A percentile compares a stretch with the other conserved stretches of the same genome.
Conservation (phyloP, 306 rosid species). For the Gynostemma pentaphyllum region DNA sequence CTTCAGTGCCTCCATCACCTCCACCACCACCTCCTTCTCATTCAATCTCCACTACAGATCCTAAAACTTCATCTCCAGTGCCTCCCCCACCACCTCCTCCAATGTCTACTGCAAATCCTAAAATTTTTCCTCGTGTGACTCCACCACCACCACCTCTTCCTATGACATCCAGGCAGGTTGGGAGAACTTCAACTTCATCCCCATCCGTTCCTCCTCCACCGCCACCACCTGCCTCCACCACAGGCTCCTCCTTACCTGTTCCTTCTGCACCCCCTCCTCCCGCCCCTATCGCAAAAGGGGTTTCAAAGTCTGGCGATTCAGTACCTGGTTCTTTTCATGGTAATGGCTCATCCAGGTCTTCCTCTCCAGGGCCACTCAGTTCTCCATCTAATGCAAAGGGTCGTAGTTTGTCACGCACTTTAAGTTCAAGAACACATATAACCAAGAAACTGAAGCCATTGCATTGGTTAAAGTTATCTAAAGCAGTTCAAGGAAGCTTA, state of each 20-base stretch:
- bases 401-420: constrained; percentile 33
- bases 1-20: not conserved
- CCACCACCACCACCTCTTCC: constrained; percentile 21
- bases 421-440: constrained; percentile 32
- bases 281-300: constrained; percentile 28
- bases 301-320: constrained; percentile 23
- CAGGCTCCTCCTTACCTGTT: constrained; percentile 16
- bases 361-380: constrained; percentile 25
- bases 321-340: constrained; percentile 12
- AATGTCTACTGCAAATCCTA: not conserved
- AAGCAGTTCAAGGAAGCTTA: constrained; percentile 83
- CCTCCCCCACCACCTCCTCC: constrained; percentile 6
- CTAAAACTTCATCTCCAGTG: not conserved
- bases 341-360: constrained; percentile 15
- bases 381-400: constrained; percentile 33
- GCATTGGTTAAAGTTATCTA: constrained; percentile 81
- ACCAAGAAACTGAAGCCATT: constrained; percentile 77
- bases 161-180: constrained; percentile 15
- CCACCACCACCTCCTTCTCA: not conserved
- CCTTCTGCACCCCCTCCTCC: constrained; percentile 67
- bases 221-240: constrained; percentile 13
- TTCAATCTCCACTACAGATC: not conserved
- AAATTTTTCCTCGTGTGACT: constrained; percentile 2
- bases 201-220: constrained; percentile 13
- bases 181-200: not conserved